phyloP scores from a whole-genome alignment of 768 basidiomycete species.

The Tephrocybe sp. region DNA sequence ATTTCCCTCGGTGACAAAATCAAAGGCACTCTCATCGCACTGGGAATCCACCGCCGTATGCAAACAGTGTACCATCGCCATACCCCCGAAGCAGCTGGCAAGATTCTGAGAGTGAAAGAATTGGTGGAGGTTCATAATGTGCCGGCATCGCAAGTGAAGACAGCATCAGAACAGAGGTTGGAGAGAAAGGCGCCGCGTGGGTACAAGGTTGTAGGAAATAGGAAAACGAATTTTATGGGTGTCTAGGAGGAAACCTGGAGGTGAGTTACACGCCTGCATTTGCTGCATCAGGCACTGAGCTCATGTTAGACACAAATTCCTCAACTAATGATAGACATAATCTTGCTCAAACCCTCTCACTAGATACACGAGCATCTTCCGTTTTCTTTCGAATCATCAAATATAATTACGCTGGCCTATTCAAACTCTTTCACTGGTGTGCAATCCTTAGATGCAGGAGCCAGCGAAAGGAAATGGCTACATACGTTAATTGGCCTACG shows the following conservation, averaged over 20 bases:
- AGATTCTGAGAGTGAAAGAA: slow-evolving; percentile 88
- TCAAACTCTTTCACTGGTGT: too few relatives aligned
- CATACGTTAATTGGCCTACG: too few relatives aligned
- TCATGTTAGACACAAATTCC: too few relatives aligned
- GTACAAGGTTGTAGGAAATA: slow-evolving; percentile 54
- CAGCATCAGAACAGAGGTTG: slow-evolving; percentile 64
- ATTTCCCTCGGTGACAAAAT: slow-evolving; percentile 77
- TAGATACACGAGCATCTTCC: neutral
- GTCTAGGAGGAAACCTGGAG: slow-evolving; percentile 13
- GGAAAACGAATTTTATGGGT: slow-evolving; percentile 32
- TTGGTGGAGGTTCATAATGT: slow-evolving; percentile 89
- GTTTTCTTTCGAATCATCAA: too few relatives aligned
- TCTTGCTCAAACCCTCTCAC: too few relatives aligned
- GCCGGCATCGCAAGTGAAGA: slow-evolving; percentile 60
- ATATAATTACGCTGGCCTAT: too few relatives aligned
- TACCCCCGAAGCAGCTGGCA: slow-evolving; percentile 74
- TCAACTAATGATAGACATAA: too few relatives aligned
- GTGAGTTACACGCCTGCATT: slow-evolving; percentile 1
- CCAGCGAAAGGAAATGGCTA: too few relatives aligned
- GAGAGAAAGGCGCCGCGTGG: slow-evolving; percentile 70
- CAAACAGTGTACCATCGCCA: slow-evolving; percentile 84
- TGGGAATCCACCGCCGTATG: slow-evolving; percentile 81
- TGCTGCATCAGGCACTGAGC: too few relatives aligned
- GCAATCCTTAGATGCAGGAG: too few relatives aligned
- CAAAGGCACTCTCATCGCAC: slow-evolving; percentile 73